Base-by-base conservation (phyloP, 768 basidiomycete species). In the Mycena vitilis region DNA sequence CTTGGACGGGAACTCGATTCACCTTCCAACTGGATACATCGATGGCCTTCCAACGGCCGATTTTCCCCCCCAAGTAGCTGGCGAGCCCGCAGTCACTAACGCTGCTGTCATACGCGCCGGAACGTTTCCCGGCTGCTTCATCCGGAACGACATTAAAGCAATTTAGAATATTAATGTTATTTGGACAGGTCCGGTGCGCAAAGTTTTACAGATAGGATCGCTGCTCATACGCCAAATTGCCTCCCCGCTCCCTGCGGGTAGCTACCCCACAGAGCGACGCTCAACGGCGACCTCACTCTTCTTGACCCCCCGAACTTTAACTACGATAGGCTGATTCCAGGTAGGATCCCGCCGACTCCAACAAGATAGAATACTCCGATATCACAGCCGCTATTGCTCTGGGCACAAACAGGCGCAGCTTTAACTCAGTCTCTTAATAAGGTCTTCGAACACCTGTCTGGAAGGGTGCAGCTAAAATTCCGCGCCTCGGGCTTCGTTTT, bases 351-450 rank as follows among this genome's bases (percentile, higher is more conserved):
- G 23, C 23, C 4, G 30, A 48, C 22, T 4, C 42, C 36, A 56
- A n/a, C 30, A 42, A 53, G n/a, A 47, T 45, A 48, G 36, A 48
- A 47, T 23, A 25, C 34, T 38, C 13, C 6, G 23, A 47, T 60
- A 45, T 61, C 52, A 47, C 59, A 55, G 25, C 45, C 44, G 60
- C 30, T 47, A 4, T 37, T 36, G 20, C 37, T 57, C 49, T 34
- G 38, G 18, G 60, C 53, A 56, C 53, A 56, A 49, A 56, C 61
- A 53, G 36, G 25, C 56, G 57, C 67, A 59, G 22, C 40, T 45
- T 52, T 68, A 60, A 59, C 57, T 68, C 44, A 53, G 49, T 34
- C 67, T 68, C 61, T 68, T 58, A 63, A 59, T 67, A 67, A 56
- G 38, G 13, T 47, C 47, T 47, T 56, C 64, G 40, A 48, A 5